Evolutionary conservation across 345 rosid species (phyloP).

Genomic region (Cardamine chenopodiifolia): DNA sequence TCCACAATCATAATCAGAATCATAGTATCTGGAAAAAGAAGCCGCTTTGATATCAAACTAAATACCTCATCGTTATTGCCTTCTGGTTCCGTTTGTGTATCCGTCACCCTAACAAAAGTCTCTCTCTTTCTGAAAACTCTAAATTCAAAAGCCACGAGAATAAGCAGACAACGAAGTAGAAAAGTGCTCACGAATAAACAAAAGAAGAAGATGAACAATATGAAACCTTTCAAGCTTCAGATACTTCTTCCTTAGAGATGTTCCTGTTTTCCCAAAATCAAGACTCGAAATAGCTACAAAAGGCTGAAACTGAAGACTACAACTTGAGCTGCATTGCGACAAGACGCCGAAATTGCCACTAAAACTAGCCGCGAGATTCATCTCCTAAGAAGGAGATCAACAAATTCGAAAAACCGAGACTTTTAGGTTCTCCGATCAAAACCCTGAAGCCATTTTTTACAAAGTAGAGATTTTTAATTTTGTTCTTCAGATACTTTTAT

Average conservation of each 20-base stretch:
- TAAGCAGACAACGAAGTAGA: neutral
- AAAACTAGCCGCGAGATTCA: slow-evolving; percentile 63
- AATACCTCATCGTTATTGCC: slow-evolving; percentile 71
- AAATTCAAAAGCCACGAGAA: slow-evolving; percentile 9
- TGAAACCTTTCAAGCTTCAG: slow-evolving; percentile 54
- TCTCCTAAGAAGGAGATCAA: slow-evolving; percentile 28
- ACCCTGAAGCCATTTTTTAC: slow-evolving; percentile 29
- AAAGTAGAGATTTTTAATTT: neutral
- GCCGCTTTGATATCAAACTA: neutral
- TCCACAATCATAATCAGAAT: slow-evolving; percentile 3
- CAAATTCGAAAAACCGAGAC: slow-evolving; percentile 1
- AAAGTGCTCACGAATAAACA: neutral
- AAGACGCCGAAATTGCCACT: slow-evolving; percentile 53
- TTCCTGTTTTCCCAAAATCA: slow-evolving; percentile 36
- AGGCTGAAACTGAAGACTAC: slow-evolving; percentile 58
- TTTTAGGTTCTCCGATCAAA: slow-evolving; percentile 28
- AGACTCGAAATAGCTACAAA: slow-evolving; percentile 48
- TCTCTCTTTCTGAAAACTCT: slow-evolving; percentile 55
- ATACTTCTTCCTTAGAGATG: slow-evolving; percentile 25
- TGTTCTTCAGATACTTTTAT: neutral
- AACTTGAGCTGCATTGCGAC: slow-evolving; percentile 60
- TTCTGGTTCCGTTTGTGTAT: slow-evolving; percentile 74
- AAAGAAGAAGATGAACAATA: neutral
- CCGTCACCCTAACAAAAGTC: slow-evolving; percentile 59
- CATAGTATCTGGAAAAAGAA: no score